Conservation (phyloP, 345 rosid genomes). For the Conringia planisiliqua region DNA sequence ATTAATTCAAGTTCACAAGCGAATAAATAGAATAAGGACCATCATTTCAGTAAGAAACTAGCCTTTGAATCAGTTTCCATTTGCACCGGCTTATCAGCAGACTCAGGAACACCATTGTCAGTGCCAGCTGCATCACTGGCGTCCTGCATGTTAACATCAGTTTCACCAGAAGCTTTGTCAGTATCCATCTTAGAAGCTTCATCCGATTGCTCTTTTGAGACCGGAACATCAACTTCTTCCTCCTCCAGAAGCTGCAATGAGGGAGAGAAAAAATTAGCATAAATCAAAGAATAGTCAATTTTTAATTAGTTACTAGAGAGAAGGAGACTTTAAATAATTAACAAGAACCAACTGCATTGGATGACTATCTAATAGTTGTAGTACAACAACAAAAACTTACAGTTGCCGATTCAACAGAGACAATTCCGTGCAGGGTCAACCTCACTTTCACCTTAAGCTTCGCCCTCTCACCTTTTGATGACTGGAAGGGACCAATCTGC, state of each 20-base stretch:
- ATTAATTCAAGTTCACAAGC: not conserved
- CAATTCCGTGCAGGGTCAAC: constrained; percentile 79
- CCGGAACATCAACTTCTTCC: constrained; percentile 84
- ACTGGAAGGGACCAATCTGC: constrained; percentile 94
- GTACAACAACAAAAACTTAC: constrained; percentile 40
- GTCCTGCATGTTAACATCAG: constrained; percentile 83
- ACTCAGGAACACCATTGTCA: constrained; percentile 75
- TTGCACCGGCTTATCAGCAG: constrained; percentile 65
- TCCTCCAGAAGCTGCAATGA: constrained; percentile 80
- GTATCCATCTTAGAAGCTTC: constrained; percentile 76
- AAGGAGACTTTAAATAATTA: not conserved
- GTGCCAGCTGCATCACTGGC: constrained; percentile 49
- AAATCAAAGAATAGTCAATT: not conserved
- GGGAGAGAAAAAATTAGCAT: not conserved
- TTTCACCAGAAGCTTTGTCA: constrained; percentile 60
- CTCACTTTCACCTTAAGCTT: constrained; percentile 90
- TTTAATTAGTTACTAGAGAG: not conserved
- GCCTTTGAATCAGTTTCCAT: constrained; percentile 90
- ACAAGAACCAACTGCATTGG: not conserved
- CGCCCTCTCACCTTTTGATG: constrained; percentile 63
- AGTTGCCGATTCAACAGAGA: constrained; percentile 76
- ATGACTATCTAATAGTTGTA: not conserved
- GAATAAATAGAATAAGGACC: not conserved
- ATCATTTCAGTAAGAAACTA: constrained; percentile 16
- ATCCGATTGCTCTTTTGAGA: constrained; percentile 51